Evolutionary conservation across 2,329 filamentous ascomycete species (phyloP).

Genomic region (Hypoxylon sp.): DNA sequence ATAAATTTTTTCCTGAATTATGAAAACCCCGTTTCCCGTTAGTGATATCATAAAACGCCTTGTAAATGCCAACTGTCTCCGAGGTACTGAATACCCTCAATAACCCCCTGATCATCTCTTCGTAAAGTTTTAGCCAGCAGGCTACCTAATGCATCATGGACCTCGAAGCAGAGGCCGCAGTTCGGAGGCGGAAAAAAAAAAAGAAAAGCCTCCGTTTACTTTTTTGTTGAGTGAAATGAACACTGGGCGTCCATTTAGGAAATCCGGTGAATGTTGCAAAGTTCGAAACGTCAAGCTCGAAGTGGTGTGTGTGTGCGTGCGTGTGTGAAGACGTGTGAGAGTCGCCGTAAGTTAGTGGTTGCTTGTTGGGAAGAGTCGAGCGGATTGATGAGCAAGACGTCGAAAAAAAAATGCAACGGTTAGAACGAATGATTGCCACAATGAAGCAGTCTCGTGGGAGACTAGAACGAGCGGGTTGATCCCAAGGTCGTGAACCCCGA

Average conservation of each 20-base stretch:
- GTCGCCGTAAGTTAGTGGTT: slow-evolving; percentile 13
- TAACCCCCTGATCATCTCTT: slow-evolving; percentile 45
- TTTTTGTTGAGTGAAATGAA: slow-evolving; percentile 11
- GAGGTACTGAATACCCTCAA: slow-evolving; percentile 41
- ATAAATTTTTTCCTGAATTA: slow-evolving; percentile 32
- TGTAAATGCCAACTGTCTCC: slow-evolving; percentile 46
- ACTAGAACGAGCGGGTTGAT: slow-evolving; percentile 31
- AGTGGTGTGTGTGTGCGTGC: slow-evolving; percentile 7
- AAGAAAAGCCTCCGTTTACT: slow-evolving; percentile 1
- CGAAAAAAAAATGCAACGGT: slow-evolving; percentile 23
- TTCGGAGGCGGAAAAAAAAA: slow-evolving; percentile 3
- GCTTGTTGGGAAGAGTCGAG: slow-evolving; percentile 9
- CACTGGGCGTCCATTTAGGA: slow-evolving; percentile 22
- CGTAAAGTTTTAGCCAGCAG: slow-evolving; percentile 43
- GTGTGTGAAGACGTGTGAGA: slow-evolving; percentile 1
- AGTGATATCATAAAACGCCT: slow-evolving; percentile 46
- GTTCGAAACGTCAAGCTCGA: slow-evolving; percentile 33
- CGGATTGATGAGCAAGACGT: slow-evolving; percentile 20
- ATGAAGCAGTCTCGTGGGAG: slow-evolving; percentile 29
- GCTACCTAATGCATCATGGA: slow-evolving; percentile 39
- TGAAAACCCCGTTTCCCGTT: slow-evolving; percentile 32
- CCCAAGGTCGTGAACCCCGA: slow-evolving; percentile 27
- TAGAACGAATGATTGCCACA: slow-evolving; percentile 28
- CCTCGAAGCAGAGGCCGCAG: slow-evolving; percentile 41
- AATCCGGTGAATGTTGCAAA: slow-evolving; percentile 29